Evolutionary conservation across 768 basidiomycete genomes (phyloP).

Genomic region (Calocybe indica): DNA sequence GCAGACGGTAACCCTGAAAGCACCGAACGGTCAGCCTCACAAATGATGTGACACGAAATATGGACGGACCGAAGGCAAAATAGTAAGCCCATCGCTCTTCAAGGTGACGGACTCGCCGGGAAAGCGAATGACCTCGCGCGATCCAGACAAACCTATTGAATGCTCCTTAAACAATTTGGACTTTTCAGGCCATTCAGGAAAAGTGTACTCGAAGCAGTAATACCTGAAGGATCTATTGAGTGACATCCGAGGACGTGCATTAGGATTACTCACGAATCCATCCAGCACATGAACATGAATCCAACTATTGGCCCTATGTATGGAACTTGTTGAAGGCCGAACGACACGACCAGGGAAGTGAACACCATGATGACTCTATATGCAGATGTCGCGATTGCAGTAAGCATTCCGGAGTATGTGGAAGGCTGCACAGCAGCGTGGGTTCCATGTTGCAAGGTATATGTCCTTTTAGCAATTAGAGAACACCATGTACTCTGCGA

Average conservation of each 20-base stretch:
- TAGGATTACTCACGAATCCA: conserved; percentile 66
- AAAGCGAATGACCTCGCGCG: conserved; percentile 63
- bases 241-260: background rate
- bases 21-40: background rate
- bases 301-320: conserved; percentile 52
- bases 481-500: conserved; percentile 72
- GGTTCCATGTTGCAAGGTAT: conserved; percentile 62
- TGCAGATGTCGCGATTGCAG: conserved; percentile 70
- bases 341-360: conserved; percentile 68
- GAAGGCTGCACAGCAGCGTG: conserved; percentile 46
- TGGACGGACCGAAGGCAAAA: conserved; percentile 64
- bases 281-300: conserved; percentile 79
- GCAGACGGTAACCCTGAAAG: conserved; percentile 62
- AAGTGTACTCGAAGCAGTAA: conserved; percentile 81
- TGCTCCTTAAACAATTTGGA: conserved; percentile 6
- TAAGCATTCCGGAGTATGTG: conserved; percentile 67
- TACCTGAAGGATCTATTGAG: conserved; percentile 40
- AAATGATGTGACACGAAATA: background rate
- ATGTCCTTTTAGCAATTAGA: conserved; percentile 70
- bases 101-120: conserved; percentile 62
- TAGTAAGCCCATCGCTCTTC: conserved; percentile 92
- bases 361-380: conserved; percentile 79
- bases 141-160: conserved; percentile 68
- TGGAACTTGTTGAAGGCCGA: conserved; percentile 59
- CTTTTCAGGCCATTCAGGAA: background rate